Conservation (phyloP, 768 basidiomycete species). For the Leucosporidium yakuticum region DNA sequence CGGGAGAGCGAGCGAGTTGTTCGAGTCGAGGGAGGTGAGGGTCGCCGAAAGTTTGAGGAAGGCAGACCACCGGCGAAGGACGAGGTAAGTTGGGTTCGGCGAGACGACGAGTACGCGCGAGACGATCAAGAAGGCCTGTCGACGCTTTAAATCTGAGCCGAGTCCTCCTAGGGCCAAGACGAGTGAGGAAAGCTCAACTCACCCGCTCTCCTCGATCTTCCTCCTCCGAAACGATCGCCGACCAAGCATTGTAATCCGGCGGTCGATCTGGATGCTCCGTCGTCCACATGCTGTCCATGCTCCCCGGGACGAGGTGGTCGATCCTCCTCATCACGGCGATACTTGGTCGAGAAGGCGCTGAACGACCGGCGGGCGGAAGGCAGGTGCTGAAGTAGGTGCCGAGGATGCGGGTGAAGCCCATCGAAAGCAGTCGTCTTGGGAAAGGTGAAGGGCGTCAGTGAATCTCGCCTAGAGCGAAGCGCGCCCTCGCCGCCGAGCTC, state of each 20-base stretch:
- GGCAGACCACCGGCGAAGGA: background rate
- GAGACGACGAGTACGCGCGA: conserved; percentile 2
- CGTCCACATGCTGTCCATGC: conserved; percentile 25
- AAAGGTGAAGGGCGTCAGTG: background rate
- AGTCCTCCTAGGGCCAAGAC: too few relatives aligned
- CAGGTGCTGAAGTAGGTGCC: conserved; percentile 28
- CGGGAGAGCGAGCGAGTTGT: conserved; percentile 6
- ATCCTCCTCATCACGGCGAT: conserved; percentile 8
- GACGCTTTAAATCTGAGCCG: too few relatives aligned
- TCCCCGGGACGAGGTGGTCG: conserved; percentile 27
- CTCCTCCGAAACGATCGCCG: conserved; percentile 16
- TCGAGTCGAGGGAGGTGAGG: conserved; percentile 9
- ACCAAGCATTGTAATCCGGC: conserved; percentile 17
- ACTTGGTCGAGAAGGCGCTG: conserved; percentile 15
- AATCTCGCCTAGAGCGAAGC: too few relatives aligned
- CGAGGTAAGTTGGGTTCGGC: background rate
- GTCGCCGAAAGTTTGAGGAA: background rate
- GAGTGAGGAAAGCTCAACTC: background rate
- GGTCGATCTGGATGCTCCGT: background rate
- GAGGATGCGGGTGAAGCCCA: conserved; percentile 30
- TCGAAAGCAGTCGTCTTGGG: conserved; percentile 28
- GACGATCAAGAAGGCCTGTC: conserved; percentile 19
- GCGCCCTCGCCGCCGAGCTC: background rate
- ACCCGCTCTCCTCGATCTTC: background rate
- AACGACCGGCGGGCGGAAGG: background rate